Conservation (phyloP, 2,329 filamentous ascomycete genomes). For the Aspergillus oerlinghausenensis region DNA sequence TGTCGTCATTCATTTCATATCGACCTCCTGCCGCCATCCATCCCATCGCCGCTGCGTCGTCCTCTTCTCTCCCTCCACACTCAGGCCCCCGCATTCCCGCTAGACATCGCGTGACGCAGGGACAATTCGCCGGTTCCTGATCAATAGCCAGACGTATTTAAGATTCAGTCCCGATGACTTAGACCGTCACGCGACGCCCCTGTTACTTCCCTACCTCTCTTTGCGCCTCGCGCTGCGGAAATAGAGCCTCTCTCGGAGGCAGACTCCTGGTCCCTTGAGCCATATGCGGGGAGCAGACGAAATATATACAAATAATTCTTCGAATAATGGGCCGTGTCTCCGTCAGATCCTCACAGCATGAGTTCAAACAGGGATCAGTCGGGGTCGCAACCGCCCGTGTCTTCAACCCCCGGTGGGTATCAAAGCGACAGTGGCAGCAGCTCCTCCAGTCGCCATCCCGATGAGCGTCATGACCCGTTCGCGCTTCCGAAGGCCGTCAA, state of each 20-base stretch:
- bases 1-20: slow-evolving; percentile 5
- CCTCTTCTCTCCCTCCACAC: not conserved
- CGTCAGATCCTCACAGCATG: not conserved
- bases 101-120: slow-evolving; percentile 7
- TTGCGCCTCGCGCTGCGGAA: slow-evolving; percentile 6
- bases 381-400: not conserved
- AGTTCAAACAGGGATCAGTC: not conserved
- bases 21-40: not conserved
- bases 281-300: not conserved
- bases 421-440: slow-evolving; percentile 13
- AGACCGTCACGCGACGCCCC: slow-evolving; percentile 4
- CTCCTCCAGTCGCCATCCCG: slow-evolving; percentile 6
- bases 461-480: slow-evolving; percentile 24
- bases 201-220: slow-evolving; percentile 1
- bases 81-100: not conserved
- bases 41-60: not conserved
- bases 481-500: slow-evolving; percentile 59
- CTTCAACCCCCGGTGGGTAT: slow-evolving; percentile 7
- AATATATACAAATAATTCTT: not conserved
- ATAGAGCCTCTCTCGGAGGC: not conserved
- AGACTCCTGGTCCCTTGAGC: not conserved
- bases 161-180: slow-evolving; percentile 10
- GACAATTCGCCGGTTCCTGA: slow-evolving; percentile 3
- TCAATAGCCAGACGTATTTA: slow-evolving; percentile 1
- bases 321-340: not conserved